These are phyloP conservation scores for Herpetospermum pedunculosum DNA, from an alignment of 306 rosid genomes.

Conservation along the genomic window DNA sequence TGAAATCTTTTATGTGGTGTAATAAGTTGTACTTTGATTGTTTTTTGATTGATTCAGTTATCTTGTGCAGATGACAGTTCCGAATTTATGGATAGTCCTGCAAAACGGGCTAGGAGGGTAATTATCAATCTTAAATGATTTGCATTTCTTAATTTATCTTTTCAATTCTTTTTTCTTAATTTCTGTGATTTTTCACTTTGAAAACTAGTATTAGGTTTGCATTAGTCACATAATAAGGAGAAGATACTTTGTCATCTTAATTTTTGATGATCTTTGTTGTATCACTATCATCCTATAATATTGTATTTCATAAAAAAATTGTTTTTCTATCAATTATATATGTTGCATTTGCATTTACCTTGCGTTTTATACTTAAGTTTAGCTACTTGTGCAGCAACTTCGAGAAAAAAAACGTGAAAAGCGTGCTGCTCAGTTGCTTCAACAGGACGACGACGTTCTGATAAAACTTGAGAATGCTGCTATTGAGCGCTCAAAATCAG, in stretches of 20 bases:
- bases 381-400: conserved; percentile 47
- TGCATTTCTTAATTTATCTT: too few relatives aligned
- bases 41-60: conserved; percentile 12
- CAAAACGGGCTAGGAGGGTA: conserved; percentile 63
- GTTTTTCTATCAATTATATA: neutral
- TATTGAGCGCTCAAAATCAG: conserved; percentile 82
- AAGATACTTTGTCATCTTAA: neutral
- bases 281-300: neutral
- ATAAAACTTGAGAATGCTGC: conserved; percentile 79
- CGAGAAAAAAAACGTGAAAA: conserved; percentile 55
- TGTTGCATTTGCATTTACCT: neutral
- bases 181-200: neutral
- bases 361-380: neutral
- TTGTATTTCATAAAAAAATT: neutral
- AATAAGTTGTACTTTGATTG: neutral
- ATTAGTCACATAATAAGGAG: neutral
- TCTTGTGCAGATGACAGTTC: conserved; percentile 35
- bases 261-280: neutral
- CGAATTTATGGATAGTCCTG: conserved; percentile 30
- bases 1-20: neutral
- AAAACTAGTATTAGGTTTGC: neutral
- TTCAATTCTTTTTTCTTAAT: too few relatives aligned
- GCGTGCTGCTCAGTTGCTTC: conserved; percentile 63
- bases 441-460: conserved; percentile 39
- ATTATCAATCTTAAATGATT: conserved; percentile 12